Evolutionary conservation across 2,329 filamentous ascomycete genomes (phyloP).

Genomic region (Fusarium sp.): DNA sequence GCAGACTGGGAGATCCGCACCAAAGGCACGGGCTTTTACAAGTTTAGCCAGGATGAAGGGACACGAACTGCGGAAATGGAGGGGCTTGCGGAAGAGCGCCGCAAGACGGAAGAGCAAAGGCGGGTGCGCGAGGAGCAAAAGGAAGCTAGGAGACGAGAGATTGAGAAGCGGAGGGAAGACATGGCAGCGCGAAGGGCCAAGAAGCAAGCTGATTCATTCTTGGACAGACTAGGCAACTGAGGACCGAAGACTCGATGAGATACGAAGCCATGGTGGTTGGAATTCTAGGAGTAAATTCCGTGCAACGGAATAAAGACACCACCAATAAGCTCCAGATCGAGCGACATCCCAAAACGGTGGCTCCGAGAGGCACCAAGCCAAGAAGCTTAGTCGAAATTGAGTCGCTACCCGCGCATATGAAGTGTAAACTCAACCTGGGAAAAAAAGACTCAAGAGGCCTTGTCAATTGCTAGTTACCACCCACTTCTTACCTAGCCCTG

Average conservation of each 20-base stretch:
- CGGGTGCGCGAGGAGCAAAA: slow-evolving; percentile 69
- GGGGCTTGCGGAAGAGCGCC: slow-evolving; percentile 75
- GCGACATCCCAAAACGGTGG: slow-evolving; percentile 25
- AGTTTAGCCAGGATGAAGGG: slow-evolving; percentile 84
- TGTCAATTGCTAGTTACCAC: slow-evolving; percentile 11
- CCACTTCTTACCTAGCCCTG: slow-evolving; percentile 34
- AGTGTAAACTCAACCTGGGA: slow-evolving; percentile 12
- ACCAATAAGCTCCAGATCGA: slow-evolving; percentile 15
- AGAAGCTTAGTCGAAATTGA: slow-evolving; percentile 23
- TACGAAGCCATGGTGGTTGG: slow-evolving; percentile 9
- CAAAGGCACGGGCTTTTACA: slow-evolving; percentile 93
- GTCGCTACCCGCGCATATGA: slow-evolving; percentile 22
- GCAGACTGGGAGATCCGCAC: slow-evolving; percentile 85
- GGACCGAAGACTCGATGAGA: slow-evolving; percentile 11
- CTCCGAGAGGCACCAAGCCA: slow-evolving; percentile 34
- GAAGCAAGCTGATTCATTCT: slow-evolving; percentile 80
- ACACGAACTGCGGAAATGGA: slow-evolving; percentile 80
- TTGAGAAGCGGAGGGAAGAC: slow-evolving; percentile 75
- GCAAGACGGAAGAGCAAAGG: slow-evolving; percentile 77
- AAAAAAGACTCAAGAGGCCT: slow-evolving; percentile 18
- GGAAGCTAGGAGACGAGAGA: slow-evolving; percentile 71
- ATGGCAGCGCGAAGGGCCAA: slow-evolving; percentile 74
- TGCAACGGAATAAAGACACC: slow-evolving; percentile 32
- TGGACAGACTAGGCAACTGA: slow-evolving; percentile 68
- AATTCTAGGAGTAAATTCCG: slow-evolving; percentile 16